A percentile compares a stretch with the other conserved stretches of the same genome.
phyloP scores from a whole-genome alignment of 2,329 filamentous ascomycete species.

The Colletotrichum sp. region DNA sequence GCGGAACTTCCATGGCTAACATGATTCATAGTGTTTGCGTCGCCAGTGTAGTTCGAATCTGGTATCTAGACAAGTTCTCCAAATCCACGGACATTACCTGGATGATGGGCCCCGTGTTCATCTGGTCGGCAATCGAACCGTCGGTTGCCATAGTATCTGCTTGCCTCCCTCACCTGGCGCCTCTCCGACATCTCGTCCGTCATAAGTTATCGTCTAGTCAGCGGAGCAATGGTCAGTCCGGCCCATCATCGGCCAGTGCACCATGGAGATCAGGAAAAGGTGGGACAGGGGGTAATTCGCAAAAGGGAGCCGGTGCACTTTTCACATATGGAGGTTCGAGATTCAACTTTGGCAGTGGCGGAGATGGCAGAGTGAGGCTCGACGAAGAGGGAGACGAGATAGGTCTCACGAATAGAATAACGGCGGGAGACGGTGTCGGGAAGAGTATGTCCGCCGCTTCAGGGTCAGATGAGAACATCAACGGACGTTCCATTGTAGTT shows the following conservation, averaged over 20 bases:
- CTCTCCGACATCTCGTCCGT: slow-evolving; percentile 18
- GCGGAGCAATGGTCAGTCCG: not conserved
- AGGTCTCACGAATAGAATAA: not conserved
- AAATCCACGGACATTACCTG: slow-evolving; percentile 7
- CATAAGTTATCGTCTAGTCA: not conserved
- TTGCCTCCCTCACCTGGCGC: slow-evolving; percentile 41
- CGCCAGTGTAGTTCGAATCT: slow-evolving; percentile 9
- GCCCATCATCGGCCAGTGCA: not conserved
- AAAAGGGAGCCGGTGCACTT: not conserved
- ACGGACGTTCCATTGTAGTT: not conserved
- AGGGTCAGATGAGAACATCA: slow-evolving; percentile 23
- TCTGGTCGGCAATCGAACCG: slow-evolving; percentile 45
- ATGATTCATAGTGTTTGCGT: not conserved
- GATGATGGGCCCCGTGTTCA: slow-evolving; percentile 25
- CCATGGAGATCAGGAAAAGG: not conserved
- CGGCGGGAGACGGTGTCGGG: not conserved
- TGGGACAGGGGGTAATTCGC: not conserved
- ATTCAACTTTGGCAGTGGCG: not conserved
- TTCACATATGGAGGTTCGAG: slow-evolving; percentile 9
- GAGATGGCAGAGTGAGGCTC: not conserved
- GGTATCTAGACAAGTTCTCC: slow-evolving; percentile 5
- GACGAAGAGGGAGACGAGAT: slow-evolving; percentile 5
- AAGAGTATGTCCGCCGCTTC: not conserved
- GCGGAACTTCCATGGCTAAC: not conserved
- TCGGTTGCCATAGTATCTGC: slow-evolving; percentile 42